A percentile compares a stretch with the other conserved stretches of the same genome.
Evolutionary conservation across 1,284 basidiomycete genomes (phyloP).

Genomic region (Heterobasidion occidentale): DNA sequence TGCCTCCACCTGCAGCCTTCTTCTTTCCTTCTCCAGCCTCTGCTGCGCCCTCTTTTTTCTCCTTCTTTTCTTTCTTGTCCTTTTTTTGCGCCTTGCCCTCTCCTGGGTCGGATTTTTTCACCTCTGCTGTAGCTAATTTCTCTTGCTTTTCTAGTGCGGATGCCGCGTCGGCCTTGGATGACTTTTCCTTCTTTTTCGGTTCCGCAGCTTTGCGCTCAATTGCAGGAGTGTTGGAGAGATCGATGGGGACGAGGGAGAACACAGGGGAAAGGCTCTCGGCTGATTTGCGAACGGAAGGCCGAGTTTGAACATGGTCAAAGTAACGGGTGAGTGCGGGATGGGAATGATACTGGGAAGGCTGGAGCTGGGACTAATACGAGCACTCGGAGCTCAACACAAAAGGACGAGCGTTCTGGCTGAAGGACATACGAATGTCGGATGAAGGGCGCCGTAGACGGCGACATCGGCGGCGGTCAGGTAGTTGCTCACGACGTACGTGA

Average conservation of each 20-base stretch:
- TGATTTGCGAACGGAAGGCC: slow-evolving; percentile 47
- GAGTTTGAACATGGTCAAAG: slow-evolving; percentile 87
- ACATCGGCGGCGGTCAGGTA: slow-evolving; percentile 84
- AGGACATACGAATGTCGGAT: slow-evolving; percentile 65
- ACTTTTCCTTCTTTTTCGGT: slow-evolving; percentile 18
- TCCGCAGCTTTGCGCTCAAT: slow-evolving; percentile 53
- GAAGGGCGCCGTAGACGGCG: slow-evolving; percentile 76
- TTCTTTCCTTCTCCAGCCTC: slow-evolving; percentile 38
- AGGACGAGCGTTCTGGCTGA: not conserved
- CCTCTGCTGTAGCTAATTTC: slow-evolving; percentile 18
- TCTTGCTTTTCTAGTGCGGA: slow-evolving; percentile 6
- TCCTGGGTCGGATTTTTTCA: slow-evolving; percentile 15
- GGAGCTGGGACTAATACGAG: slow-evolving; percentile 48
- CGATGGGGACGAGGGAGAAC: slow-evolving; percentile 59
- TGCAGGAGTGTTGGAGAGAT: slow-evolving; percentile 70
- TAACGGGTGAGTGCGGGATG: slow-evolving; percentile 83
- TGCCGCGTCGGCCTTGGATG: slow-evolving; percentile 14
- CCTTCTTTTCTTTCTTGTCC: slow-evolving; percentile 46
- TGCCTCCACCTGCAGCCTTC: slow-evolving; percentile 23
- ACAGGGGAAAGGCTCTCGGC: slow-evolving; percentile 45
- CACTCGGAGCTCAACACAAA: not conserved
- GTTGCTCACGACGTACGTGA: slow-evolving; percentile 79
- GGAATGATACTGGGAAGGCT: slow-evolving; percentile 61
- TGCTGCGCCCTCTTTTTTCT: slow-evolving; percentile 25
- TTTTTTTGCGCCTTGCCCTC: slow-evolving; percentile 28